phyloP scores from a whole-genome alignment of 2,329 filamentous ascomycete genomes.

The Aspergillus sp. region DNA sequence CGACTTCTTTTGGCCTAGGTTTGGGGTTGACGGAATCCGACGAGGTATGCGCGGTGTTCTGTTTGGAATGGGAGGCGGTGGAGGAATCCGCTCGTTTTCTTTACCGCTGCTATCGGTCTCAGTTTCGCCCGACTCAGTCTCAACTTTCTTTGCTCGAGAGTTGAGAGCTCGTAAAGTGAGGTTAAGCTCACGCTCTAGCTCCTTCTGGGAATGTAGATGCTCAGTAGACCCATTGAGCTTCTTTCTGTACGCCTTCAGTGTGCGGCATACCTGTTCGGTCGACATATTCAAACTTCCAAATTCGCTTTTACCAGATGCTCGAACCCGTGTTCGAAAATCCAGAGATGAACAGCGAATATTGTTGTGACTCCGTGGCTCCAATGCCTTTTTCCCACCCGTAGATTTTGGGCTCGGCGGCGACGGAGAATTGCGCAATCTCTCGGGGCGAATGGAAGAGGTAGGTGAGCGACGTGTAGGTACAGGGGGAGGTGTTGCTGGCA shows the following conservation, averaged over 20 bases:
- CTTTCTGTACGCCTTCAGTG: constrained; percentile 59
- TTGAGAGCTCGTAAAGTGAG: constrained; percentile 38
- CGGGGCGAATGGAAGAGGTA: constrained; percentile 24
- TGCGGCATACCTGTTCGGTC: constrained; percentile 59
- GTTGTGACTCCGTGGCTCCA: constrained; percentile 30
- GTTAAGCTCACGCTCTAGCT: constrained; percentile 59
- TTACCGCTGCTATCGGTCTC: constrained; percentile 42
- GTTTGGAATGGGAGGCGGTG: constrained; percentile 22
- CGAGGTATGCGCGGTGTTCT: constrained; percentile 29
- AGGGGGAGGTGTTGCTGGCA: constrained; percentile 34
- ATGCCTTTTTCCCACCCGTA: constrained; percentile 28
- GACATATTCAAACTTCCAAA: constrained; percentile 51
- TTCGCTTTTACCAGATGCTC: constrained; percentile 38
- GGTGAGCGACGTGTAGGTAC: constrained; percentile 31
- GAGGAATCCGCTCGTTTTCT: constrained; percentile 30
- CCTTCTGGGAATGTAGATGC: constrained; percentile 50
- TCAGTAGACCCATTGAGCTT: constrained; percentile 53
- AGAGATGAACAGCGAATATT: constrained; percentile 48
- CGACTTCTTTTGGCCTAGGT: constrained; percentile 25
- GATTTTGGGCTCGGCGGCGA: constrained; percentile 42
- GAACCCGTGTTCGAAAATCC: constrained; percentile 51
- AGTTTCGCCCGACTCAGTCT: constrained; percentile 28
- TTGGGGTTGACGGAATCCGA: constrained; percentile 39
- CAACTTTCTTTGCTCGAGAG: constrained; percentile 29
- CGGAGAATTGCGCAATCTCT: constrained; percentile 34